Evolutionary conservation across 2,329 filamentous ascomycete species (phyloP), one percentile per base, ranked within the genome.

Genomic region (Salinomyces thailandicus): DNA sequence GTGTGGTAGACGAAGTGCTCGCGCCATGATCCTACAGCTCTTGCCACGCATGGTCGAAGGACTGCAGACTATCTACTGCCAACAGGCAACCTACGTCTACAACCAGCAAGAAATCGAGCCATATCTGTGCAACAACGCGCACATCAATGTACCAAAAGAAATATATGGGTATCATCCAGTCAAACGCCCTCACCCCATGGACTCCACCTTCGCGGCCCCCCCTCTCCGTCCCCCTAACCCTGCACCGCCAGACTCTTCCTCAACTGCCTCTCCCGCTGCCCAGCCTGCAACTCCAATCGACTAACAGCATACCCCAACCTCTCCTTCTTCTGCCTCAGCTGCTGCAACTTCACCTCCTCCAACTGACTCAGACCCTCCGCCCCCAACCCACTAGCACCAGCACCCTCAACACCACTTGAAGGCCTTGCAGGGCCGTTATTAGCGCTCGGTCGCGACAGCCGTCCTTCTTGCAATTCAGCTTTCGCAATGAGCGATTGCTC

Each of bases 301-400:
- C 91, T 85, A 13, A 94, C 84, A 18, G 84, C 81, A 64, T 93
- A 94, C 57, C 83, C 79, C 49, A 94, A 63, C 33, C 85, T 75
- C 60, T 93, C 85, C 61, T 85, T 89, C 62, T 85, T 81, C 66
- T 86, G 83, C 39, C 75, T 68, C 38, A 91, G 61, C 45, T 82
- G 79, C 50, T 75, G 77, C 42, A 85, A 66, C 51, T 73, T 75
- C 47, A 67, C 44, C 39, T 71, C 67, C 38, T 74, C 69, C 53
- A 73, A 63, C 59, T 63, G 39, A 59, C 50, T 38, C 45, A 63
- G 47, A 37, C 54, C 53, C 35, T 13, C 35, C 15, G 12, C 16
- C 3, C 19, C 36, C 14, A 14, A 12, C 8, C 11, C 11, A 7
- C 11, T 15, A 18, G 31, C 14, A 14, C 15, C 34, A 17, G 20